These are phyloP conservation scores for Phoma sp. DNA, from an alignment of 2,329 filamentous ascomycete species.

Conservation along the genomic window DNA sequence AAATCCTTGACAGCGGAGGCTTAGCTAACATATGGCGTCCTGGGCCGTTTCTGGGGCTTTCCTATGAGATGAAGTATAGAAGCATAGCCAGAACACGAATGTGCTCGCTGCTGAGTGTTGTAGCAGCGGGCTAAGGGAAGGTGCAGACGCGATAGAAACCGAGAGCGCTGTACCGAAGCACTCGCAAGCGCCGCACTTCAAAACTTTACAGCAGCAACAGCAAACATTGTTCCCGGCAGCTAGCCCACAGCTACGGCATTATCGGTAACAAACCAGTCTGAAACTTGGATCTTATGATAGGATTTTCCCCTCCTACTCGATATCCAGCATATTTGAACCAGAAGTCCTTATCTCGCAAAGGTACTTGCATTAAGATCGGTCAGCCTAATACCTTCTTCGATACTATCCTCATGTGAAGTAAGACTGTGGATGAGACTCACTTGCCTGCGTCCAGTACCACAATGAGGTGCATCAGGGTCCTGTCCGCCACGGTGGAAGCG, in stretches of 20 bases:
- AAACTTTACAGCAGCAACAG: background rate
- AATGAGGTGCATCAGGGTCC: slow-evolving; percentile 5
- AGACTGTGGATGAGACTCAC: background rate
- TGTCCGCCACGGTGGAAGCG: slow-evolving; percentile 1
- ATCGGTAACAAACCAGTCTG: background rate
- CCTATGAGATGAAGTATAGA: background rate
- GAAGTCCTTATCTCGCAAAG: background rate
- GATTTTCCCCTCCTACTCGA: background rate
- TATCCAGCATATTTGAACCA: background rate
- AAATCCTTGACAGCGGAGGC: slow-evolving; percentile 24
- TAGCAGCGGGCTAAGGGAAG: background rate
- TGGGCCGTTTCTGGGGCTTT: background rate
- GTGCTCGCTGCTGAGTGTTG: background rate
- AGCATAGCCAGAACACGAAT: too few species aligned
- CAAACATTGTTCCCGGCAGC: background rate
- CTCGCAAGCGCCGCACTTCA: background rate
- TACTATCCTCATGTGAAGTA: background rate
- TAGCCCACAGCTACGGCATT: background rate
- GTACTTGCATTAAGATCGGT: background rate
- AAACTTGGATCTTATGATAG: background rate
- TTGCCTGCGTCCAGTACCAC: background rate
- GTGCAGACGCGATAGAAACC: background rate
- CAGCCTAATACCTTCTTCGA: slow-evolving; percentile 2
- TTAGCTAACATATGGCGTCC: slow-evolving; percentile 25
- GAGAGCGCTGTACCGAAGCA: background rate